Evolutionary conservation across 257 asterid genomes (phyloP), one percentile per base, ranked within the genome.

Genomic region (Euphrasia confusa): DNA sequence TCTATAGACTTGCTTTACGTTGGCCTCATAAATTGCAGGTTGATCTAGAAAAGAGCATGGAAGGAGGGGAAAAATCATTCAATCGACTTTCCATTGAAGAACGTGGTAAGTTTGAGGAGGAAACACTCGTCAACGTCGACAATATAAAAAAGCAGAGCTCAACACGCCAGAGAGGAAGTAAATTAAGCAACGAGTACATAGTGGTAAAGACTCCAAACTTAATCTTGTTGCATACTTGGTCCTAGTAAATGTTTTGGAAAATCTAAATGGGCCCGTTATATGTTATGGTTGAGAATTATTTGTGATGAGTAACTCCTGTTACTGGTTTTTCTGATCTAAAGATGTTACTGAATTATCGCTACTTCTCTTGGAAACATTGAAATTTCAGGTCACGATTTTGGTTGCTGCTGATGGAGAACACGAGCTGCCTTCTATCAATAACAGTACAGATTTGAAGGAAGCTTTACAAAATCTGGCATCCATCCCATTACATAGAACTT

Each of bases 61-160:
- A 87, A 33, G 91, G 68, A 72, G 97, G 95, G 39, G 99, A 92
- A 67, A 83, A 79, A 56, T 79, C 79, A 74, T 92, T 89, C 65
- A 89, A 92, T 72, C 79, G 83, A 66, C 86, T 92, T 58, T 92
- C 96, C 7, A 83, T 89, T 28, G 99, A 92, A 78, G 99, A 92
- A 69, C 97, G 97, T 54, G 96, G 95, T 8, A 89, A 92, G 79
- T 92, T 92, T 82, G 99, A 89, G 14, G 99, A 92, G 83, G 97
- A 92, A 81, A 89, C 99, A 30, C 92, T 92, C 27, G 94, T 92
- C 55, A 92, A 92, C 55, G 87, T 89, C 67, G 87, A 89, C 81
- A 89, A 70, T 79, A 84, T 92, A 44, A 92, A 80, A 75, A 89
- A 79, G 76, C 82, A 82, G 71, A 83, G 88, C 74, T 66, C 94